Evolutionary conservation across 2,329 filamentous ascomycete species (phyloP), one percentile per base, ranked within the genome.

Genomic region (Venturia aucupariae): DNA sequence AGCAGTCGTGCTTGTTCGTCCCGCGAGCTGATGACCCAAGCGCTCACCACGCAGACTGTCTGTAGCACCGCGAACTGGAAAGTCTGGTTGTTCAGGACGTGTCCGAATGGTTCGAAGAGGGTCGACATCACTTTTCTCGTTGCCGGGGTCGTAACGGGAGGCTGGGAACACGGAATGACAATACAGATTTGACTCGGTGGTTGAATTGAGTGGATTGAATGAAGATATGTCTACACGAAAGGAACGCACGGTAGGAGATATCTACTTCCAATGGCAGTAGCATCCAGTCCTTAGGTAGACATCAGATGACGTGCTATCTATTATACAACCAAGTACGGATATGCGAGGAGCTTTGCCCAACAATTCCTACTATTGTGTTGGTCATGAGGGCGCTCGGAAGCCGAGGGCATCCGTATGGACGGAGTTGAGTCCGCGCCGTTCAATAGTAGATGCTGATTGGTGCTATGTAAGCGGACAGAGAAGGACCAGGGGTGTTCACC

Each of bases 1-100:
- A 57, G 3, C 4, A 57, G 30, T 19, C 51, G 51, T n/a, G 51
- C 27, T 22, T 57, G 30, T 19, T 32, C 27, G 30, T 57, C 51
- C 51, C 51, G 51, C 5, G 27, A 32, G 51, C 51, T 57, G 51
- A 57, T 57, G 15, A 57, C 51, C 51, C 51, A 57, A n/a, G 51
- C 51, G 27, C 27, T 32, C 15, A 57, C 27, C 24, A 57, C 51
- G 19, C 51, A 57, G 7, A 57, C 51, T 6, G 51, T 57, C 30
- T 57, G 51, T 30, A 57, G 15, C 15, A 57, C 30, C 27, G 35
- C 51, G 13, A 57, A 57, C 51, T 57, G 51, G 30, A 57, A 57
- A 22, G 51, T 57, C 51, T 57, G 51, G 51, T 57, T 57, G 30
- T 57, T 35, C 30, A 57, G 27, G 19, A 57, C 51, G 51, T 22